Evolutionary conservation across 2,329 filamentous ascomycete species (phyloP).

Genomic region (Paramyrothecium roridum): DNA sequence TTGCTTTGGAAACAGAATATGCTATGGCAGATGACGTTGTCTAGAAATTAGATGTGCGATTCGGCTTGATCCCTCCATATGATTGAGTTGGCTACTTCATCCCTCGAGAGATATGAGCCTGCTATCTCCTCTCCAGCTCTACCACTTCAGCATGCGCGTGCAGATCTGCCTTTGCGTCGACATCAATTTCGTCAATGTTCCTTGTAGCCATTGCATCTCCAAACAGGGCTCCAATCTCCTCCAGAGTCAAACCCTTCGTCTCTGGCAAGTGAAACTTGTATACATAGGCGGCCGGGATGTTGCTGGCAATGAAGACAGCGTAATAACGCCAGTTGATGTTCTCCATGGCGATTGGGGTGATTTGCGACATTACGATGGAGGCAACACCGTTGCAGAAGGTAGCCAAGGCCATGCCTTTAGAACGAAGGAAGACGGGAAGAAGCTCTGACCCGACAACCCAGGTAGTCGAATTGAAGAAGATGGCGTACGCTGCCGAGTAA

Average conservation of each 20-base stretch:
- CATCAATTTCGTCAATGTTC: background rate
- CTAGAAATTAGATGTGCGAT: no score
- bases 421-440: slow-evolving; percentile 60
- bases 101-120: no score
- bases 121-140: no score
- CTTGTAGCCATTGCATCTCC: slow-evolving; percentile 31
- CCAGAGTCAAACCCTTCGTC: slow-evolving; percentile 46
- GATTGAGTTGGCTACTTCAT: no score
- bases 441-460: slow-evolving; percentile 54
- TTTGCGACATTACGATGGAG: slow-evolving; percentile 35
- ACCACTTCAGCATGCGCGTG: no score
- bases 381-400: slow-evolving; percentile 36
- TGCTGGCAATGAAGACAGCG: slow-evolving; percentile 28
- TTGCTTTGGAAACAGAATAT: no score
- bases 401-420: slow-evolving; percentile 18
- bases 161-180: no score
- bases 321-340: slow-evolving; percentile 34
- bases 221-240: slow-evolving; percentile 52
- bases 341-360: slow-evolving; percentile 48
- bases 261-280: slow-evolving; percentile 44
- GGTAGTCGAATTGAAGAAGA: slow-evolving; percentile 46
- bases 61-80: no score
- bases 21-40: no score
- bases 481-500: background rate
- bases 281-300: background rate